phyloP scores from a whole-genome alignment of 2,329 filamentous ascomycete species.

The Pezicula carpinea region DNA sequence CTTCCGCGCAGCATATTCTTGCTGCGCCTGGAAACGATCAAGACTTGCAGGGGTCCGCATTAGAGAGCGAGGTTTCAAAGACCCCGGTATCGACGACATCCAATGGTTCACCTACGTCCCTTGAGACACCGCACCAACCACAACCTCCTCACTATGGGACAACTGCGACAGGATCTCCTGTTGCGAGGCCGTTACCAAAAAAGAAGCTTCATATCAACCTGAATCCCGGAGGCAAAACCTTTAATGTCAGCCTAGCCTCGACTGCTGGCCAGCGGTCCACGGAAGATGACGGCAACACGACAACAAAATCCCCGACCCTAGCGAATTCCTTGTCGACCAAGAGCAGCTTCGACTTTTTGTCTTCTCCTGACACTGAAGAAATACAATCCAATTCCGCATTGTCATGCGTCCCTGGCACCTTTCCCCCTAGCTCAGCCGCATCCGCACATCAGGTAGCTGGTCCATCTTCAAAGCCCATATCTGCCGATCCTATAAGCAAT shows the following conservation, averaged over 20 bases:
- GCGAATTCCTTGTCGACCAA: background rate
- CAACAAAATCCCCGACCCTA: background rate
- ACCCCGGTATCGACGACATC: constrained; percentile 12
- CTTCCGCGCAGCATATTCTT: constrained; percentile 7
- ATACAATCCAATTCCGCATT: background rate
- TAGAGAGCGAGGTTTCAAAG: constrained; percentile 9
- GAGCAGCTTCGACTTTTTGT: background rate
- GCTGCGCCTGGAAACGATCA: background rate
- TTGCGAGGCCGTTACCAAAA: constrained; percentile 18
- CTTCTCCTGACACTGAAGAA: background rate
- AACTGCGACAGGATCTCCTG: constrained; percentile 23
- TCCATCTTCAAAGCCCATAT: constrained; percentile 20
- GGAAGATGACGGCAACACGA: constrained; percentile 9
- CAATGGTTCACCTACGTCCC: constrained; percentile 17
- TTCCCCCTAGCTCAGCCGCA: constrained; percentile 11
- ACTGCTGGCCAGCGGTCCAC: constrained; percentile 19
- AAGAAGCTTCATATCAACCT: constrained; percentile 25
- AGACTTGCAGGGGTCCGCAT: background rate
- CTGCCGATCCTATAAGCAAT: constrained; percentile 25
- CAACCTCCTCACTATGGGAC: constrained; percentile 16
- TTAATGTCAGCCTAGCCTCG: constrained; percentile 18
- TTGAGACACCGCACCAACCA: constrained; percentile 18
- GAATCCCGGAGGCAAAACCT: constrained; percentile 7
- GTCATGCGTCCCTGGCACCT: constrained; percentile 22
- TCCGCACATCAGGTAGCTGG: constrained; percentile 12